Conservation (phyloP, 495 filamentous ascomycete genomes). For the Trichoderma erinaceum region DNA sequence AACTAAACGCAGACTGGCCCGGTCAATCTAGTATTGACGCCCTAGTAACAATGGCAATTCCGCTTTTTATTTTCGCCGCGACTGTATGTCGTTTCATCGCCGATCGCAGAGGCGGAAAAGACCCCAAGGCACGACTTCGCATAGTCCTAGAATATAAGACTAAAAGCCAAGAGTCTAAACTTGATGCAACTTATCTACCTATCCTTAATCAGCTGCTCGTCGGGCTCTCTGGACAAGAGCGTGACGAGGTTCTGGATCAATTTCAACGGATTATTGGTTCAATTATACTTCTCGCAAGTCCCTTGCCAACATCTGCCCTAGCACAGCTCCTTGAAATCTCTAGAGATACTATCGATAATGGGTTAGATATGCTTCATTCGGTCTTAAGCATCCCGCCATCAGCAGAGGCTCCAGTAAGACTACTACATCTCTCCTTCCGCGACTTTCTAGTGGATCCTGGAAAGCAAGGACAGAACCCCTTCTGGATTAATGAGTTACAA, state of each 20-base stretch:
- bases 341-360: conserved; percentile 15
- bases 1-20: conserved; percentile 35
- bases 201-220: conserved; percentile 26
- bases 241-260: background rate
- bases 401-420: conserved; percentile 19
- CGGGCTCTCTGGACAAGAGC: conserved; percentile 16
- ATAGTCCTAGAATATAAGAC: conserved; percentile 26
- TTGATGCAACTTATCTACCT: conserved; percentile 31
- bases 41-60: conserved; percentile 35
- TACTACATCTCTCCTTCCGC: conserved; percentile 29
- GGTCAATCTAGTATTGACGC: conserved; percentile 23
- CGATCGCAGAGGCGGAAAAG: conserved; percentile 18
- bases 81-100: conserved; percentile 36
- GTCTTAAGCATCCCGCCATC: conserved; percentile 24
- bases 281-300: conserved; percentile 25
- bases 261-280: conserved; percentile 25
- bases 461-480: conserved; percentile 19
- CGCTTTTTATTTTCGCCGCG: conserved; percentile 41
- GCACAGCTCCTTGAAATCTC: conserved; percentile 21
- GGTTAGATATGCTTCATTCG: conserved; percentile 27
- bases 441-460: conserved; percentile 24
- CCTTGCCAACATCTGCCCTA: conserved; percentile 19
- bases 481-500: conserved; percentile 27
- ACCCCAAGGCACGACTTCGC: conserved; percentile 19
- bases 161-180: conserved; percentile 23